phyloP scores from a whole-genome alignment of 345 rosid species.

The Trapa bicornis region DNA sequence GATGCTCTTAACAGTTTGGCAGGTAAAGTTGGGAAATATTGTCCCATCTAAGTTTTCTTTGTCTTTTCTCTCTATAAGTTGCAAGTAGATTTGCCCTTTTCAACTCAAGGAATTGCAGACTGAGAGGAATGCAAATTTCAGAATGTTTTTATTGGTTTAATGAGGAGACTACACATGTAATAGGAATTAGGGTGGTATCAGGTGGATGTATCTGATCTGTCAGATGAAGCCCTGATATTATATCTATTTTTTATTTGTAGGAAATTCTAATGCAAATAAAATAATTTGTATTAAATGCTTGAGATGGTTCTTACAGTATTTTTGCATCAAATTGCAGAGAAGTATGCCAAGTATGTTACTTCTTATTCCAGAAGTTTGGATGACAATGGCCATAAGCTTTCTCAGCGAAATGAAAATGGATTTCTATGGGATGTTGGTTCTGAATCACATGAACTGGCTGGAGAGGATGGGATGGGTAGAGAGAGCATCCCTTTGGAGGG shows the following conservation, averaged over 20 bases:
- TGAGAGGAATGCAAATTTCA: no score
- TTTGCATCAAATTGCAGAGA: slow-evolving; percentile 44
- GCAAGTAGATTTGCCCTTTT: no score
- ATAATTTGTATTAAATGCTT: neutral
- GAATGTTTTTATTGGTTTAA: no score
- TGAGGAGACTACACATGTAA: no score
- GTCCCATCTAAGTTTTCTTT: neutral
- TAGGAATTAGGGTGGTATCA: neutral
- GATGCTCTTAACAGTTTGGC: slow-evolving; percentile 81
- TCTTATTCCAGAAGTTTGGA: slow-evolving; percentile 37
- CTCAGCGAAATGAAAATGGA: slow-evolving; percentile 55
- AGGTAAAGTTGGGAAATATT: slow-evolving; percentile 27
- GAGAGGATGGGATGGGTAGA: slow-evolving; percentile 31
- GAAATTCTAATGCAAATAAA: neutral
- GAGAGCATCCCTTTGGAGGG: slow-evolving; percentile 43
- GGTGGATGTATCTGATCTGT: neutral
- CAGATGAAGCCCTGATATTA: neutral
- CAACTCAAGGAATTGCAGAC: no score
- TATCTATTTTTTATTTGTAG: neutral
- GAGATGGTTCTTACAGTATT: neutral
- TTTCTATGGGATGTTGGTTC: slow-evolving; percentile 59
- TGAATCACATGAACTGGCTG: slow-evolving; percentile 33
- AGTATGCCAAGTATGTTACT: slow-evolving; percentile 49
- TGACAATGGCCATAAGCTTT: slow-evolving; percentile 34
- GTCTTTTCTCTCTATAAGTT: no score